Base-by-base conservation (phyloP, 2,329 filamentous ascomycete species). In the Scolecobasidium constrictum region DNA sequence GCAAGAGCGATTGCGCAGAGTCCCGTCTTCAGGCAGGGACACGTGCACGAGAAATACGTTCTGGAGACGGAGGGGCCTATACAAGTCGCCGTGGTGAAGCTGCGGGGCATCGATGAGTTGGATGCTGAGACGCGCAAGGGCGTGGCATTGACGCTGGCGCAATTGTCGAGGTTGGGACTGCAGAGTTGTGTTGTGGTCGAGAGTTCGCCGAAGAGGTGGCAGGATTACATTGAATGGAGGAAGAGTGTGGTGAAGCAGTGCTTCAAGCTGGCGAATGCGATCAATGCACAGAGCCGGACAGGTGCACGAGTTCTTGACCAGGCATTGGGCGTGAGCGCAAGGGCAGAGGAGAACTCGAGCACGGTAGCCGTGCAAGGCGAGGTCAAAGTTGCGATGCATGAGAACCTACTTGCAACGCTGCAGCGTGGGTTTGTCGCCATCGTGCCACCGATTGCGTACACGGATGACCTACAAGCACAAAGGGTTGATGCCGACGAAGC, bases 41-140 rank as follows among this genome's bases (percentile, higher is more conserved):
- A 31, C 9, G 9, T 31, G 26, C 26, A 7, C 9, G 26, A 31
- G n/a, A n/a, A 31, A n/a, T 65, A 71, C 18, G 64, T 59, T 39
- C 58, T 64, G 22, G 64, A 23, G 60, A 65, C 53, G 58, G 33
- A 50, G 9, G 69, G 75, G 49, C 68, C 65, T 23, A 60, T 84
- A 15, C 85, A 94, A 59, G 71, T 94, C 45, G 88, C 92, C 13
- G 66, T 98, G 44, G 79, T 95, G 50, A 94, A 94, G 62, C 70
- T 98, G 43, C 77, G 83, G 42, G 73, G 75, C 35, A 81, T 86
- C 0, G 81, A 93, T 52, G 62, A 69, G 2, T 71, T 93, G 37
- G 73, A 84, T 52, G 74, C 87, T 46, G 63, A 67, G 2, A 83
- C 77, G 0, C 58, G 96, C 9, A 63, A 73, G 36, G 88, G 86